Percentiles rank a stretch among this genome's conserved stretches.
Evolutionary conservation across 768 basidiomycete genomes (phyloP).

Genomic region (Boletus eberwhitei): DNA sequence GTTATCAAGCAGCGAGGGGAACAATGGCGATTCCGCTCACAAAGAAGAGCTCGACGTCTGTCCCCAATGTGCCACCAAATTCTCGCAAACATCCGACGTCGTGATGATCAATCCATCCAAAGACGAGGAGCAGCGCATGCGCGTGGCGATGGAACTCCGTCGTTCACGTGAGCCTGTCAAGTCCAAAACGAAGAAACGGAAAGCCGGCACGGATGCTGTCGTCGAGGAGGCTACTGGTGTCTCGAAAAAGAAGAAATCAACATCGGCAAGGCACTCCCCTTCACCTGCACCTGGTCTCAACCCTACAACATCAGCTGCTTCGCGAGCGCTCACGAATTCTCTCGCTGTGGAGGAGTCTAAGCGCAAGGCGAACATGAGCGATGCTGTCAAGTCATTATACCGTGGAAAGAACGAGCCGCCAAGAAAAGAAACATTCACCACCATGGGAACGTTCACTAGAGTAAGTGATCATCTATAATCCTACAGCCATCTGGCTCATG

Average conservation of each 20-base stretch:
- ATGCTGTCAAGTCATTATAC: slow-evolving; percentile 82
- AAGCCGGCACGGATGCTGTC: slow-evolving; percentile 41
- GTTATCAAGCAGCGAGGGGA: slow-evolving; percentile 26
- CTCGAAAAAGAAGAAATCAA: slow-evolving; percentile 43
- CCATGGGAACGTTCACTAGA: slow-evolving; percentile 87
- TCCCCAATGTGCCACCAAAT: slow-evolving; percentile 76
- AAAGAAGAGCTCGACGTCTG: slow-evolving; percentile 54
- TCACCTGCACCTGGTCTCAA: slow-evolving; percentile 36
- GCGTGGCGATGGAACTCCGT: slow-evolving; percentile 51
- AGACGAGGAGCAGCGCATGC: slow-evolving; percentile 64
- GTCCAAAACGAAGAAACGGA: slow-evolving; percentile 57
- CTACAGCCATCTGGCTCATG: neutral
- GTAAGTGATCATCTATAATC: slow-evolving; percentile 43
- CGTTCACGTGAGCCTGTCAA: slow-evolving; percentile 55
- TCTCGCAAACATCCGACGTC: slow-evolving; percentile 52
- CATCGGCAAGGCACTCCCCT: slow-evolving; percentile 9
- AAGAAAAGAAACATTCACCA: slow-evolving; percentile 86
- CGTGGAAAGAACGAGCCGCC: slow-evolving; percentile 47
- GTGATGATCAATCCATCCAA: slow-evolving; percentile 63
- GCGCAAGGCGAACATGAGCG: slow-evolving; percentile 80
- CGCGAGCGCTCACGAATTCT: slow-evolving; percentile 64
- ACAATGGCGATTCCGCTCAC: slow-evolving; percentile 13
- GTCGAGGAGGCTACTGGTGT: slow-evolving; percentile 28
- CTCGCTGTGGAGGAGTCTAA: slow-evolving; percentile 81
- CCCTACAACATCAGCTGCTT: slow-evolving; percentile 52